Base-by-base conservation (phyloP, 495 filamentous ascomycete genomes). In the Xylaria nigripes region DNA sequence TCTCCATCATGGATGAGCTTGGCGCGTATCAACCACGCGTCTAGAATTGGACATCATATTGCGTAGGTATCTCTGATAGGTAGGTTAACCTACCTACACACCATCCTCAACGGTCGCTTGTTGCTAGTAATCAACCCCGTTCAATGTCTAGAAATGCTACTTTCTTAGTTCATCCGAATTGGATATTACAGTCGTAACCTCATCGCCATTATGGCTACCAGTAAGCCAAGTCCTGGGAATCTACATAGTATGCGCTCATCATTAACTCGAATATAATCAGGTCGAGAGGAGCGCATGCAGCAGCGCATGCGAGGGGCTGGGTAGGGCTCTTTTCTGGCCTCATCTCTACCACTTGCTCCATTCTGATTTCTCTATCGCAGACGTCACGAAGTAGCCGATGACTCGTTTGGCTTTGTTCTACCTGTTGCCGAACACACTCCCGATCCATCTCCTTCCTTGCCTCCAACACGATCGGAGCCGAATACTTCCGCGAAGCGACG, bases 291-390 rank as follows among this genome's bases (percentile, higher is more conserved):
- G 63, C 74, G 74, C 55, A 69, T 76, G 68, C 69, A 69, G 54
- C 69, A 74, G 61, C 74, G 74, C 66, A 75, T 77, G 68, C 73
- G 74, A 55, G 74, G 74, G 23, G 74, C 74, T 45, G 68, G 66
- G 73, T 76, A 69, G 49, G 65, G 51, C 24, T 40, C 15, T 36
- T 15, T 9, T 18, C 27, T 38, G 22, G 16, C n/a, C 32, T 32
- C 29, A 10, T 29, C 42, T 13, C 10, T 22, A 18, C 16, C 18
- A 32, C 34, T 24, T 46, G 48, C 25, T 55, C 30, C 43, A 16
- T 24, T 40, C 52, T 61, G 56, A 63, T 38, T 25, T 1, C 7
- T 40, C 18, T n/a, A 0, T 18, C 50, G 55, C 51, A 74, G 69
- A 64, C 70, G 71, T 42, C 69, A 75, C 55, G 68, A 74, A 53